These are phyloP conservation scores for Scenedesmus sp. DNA, from an alignment of 163 green algal genomes.

Conservation along the genomic window DNA sequence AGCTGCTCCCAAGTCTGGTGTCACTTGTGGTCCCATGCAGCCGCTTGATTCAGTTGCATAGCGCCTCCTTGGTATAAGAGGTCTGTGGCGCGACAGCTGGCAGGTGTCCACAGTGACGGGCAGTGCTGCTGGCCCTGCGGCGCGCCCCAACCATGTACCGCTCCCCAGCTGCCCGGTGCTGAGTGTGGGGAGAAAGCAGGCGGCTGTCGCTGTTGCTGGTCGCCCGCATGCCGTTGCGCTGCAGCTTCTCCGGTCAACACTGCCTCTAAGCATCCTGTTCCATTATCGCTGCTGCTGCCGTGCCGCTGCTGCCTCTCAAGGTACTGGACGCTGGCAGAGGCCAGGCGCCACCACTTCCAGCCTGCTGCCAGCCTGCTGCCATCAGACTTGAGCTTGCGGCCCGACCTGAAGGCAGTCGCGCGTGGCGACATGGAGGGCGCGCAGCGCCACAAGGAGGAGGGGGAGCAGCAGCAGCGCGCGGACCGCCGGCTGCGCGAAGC, in stretches of 20 bases:
- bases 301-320: conserved; percentile 52
- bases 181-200: too few species aligned
- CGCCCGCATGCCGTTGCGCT: too few species aligned
- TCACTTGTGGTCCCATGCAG: background rate
- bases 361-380: conserved; percentile 62
- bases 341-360: conserved; percentile 63
- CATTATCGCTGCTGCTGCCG: background rate
- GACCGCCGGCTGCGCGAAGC: conserved; percentile 84
- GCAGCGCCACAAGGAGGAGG: conserved; percentile 80
- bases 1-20: too few species aligned
- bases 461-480: conserved; percentile 81
- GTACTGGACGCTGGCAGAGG: conserved; percentile 77
- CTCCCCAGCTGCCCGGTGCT: too few species aligned
- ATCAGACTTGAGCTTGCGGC: conserved; percentile 73
- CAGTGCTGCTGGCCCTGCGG: too few species aligned
- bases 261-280: background rate
- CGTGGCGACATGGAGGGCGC: conserved; percentile 53
- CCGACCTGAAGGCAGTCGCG: conserved; percentile 65
- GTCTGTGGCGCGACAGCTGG: background rate
- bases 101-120: background rate
- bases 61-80: background rate
- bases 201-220: too few species aligned
- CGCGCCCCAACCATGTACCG: too few species aligned
- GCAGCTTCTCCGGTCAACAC: background rate
- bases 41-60: background rate